A percentile compares a stretch with the other conserved stretches of the same genome.
Evolutionary conservation across 2,329 filamentous ascomycete genomes (phyloP).

Genomic region (Colletotrichum lini): DNA sequence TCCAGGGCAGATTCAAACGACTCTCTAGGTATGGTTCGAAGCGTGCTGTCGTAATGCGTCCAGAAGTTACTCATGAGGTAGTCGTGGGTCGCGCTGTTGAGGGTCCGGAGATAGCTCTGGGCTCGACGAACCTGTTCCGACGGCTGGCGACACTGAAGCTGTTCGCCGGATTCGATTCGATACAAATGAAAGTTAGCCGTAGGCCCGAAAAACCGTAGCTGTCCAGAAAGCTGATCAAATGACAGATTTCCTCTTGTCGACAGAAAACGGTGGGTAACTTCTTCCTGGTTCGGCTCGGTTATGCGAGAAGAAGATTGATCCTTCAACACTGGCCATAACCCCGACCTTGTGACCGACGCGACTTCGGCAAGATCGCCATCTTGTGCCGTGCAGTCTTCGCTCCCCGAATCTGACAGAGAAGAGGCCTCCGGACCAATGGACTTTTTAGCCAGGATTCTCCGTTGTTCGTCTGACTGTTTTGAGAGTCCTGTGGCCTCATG

Average conservation of each 20-base stretch:
- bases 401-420: slow-evolving; percentile 52
- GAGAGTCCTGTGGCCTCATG: slow-evolving; percentile 51
- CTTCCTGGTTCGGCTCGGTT: slow-evolving; percentile 59
- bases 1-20: slow-evolving; percentile 65
- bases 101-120: slow-evolving; percentile 62
- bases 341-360: slow-evolving; percentile 35
- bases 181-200: slow-evolving; percentile 66
- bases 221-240: slow-evolving; percentile 65
- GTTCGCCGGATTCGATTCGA: slow-evolving; percentile 57
- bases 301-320: slow-evolving; percentile 54
- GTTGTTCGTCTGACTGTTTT: slow-evolving; percentile 42
- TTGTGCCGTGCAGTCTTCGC: slow-evolving; percentile 49
- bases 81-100: slow-evolving; percentile 63
- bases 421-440: slow-evolving; percentile 46
- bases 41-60: slow-evolving; percentile 64
- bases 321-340: slow-evolving; percentile 45
- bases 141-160: slow-evolving; percentile 55
- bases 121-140: slow-evolving; percentile 61
- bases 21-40: slow-evolving; percentile 64
- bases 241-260: slow-evolving; percentile 65
- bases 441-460: slow-evolving; percentile 21
- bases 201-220: slow-evolving; percentile 67
- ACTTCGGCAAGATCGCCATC: slow-evolving; percentile 46
- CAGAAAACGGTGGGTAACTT: slow-evolving; percentile 63
- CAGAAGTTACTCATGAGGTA: slow-evolving; percentile 68